These are phyloP conservation scores for Leptomonas pyrrhocoris DNA, from an alignment of 208 protist genomes.

Conservation along the genomic window DNA sequence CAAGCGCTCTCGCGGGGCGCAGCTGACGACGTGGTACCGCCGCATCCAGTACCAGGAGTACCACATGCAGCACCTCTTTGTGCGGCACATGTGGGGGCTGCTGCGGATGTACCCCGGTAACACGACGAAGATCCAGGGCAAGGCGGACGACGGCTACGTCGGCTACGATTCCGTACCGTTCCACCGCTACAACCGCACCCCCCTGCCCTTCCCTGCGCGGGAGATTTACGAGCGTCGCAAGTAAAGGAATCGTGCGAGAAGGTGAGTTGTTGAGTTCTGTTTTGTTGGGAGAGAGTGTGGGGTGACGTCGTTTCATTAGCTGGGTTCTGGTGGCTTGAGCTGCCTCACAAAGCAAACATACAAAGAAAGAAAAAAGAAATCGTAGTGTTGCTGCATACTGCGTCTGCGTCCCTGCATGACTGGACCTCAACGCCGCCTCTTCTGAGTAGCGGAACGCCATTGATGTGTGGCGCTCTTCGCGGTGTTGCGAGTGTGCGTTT, in stretches of 20 bases:
- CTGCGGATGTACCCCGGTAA: constrained; percentile 87
- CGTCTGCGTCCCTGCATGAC: too few species aligned
- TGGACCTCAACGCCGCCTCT: too few species aligned
- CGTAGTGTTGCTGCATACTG: too few species aligned
- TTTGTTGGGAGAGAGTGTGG: too few species aligned
- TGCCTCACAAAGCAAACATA: too few species aligned
- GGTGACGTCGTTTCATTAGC: background rate
- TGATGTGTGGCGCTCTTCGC: too few species aligned
- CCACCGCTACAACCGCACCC: constrained; percentile 87
- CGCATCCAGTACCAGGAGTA: constrained; percentile 93
- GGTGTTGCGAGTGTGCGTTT: too few species aligned
- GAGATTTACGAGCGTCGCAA: constrained; percentile 91
- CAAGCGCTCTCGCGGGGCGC: constrained; percentile 73
- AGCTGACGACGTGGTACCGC: constrained; percentile 87
- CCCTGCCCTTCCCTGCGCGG: constrained; percentile 78
- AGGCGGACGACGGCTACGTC: constrained; percentile 86
- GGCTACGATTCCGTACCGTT: constrained; percentile 85
- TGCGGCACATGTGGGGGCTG: constrained; percentile 82
- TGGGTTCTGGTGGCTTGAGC: background rate
- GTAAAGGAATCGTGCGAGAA: constrained; percentile 18
- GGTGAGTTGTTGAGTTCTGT: constrained; percentile 8
- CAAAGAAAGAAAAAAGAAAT: too few species aligned
- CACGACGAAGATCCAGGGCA: constrained; percentile 84
- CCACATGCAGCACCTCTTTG: constrained; percentile 89
- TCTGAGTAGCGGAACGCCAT: too few species aligned